A percentile compares a stretch with the other conserved stretches of the same genome.
Evolutionary conservation across 2,329 filamentous ascomycete species (phyloP).

Genomic region (Trichocomaceae sp.): DNA sequence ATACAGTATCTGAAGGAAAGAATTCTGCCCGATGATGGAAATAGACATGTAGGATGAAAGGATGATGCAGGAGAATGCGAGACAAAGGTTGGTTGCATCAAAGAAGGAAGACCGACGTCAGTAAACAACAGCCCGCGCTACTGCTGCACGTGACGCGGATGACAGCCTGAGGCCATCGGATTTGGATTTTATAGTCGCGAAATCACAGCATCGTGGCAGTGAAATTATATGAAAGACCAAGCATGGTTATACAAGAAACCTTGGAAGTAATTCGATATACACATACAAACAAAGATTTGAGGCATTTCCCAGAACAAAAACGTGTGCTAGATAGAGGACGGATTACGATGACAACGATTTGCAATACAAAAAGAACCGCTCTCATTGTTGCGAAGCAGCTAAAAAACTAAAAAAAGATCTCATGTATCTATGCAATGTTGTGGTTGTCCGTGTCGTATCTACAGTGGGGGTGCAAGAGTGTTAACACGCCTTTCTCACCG

Average conservation of each 20-base stretch:
- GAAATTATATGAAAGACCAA: too few relatives aligned
- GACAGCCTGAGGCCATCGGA: neutral
- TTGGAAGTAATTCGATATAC: too few relatives aligned
- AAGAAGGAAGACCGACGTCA: constrained; percentile 13
- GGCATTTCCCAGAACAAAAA: neutral
- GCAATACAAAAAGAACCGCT: too few relatives aligned
- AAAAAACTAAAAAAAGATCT: neutral
- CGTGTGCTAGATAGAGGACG: neutral
- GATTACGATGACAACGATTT: neutral
- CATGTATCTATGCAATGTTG: neutral
- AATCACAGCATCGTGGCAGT: too few relatives aligned
- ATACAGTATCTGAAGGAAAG: neutral
- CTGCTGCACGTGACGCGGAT: constrained; percentile 6
- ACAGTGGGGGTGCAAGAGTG: neutral
- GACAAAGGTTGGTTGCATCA: neutral
- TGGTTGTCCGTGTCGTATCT: too few relatives aligned
- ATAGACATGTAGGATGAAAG: neutral
- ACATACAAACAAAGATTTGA: neutral
- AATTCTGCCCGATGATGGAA: neutral
- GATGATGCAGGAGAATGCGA: neutral
- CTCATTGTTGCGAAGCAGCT: neutral
- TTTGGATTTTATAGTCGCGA: too few relatives aligned
- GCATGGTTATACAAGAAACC: too few relatives aligned
- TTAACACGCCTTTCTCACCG: constrained; percentile 10
- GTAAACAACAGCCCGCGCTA: constrained; percentile 10